These are phyloP conservation scores for Penicillium malachiteum DNA, from an alignment of 495 filamentous ascomycete genomes.

Conservation along the genomic window DNA sequence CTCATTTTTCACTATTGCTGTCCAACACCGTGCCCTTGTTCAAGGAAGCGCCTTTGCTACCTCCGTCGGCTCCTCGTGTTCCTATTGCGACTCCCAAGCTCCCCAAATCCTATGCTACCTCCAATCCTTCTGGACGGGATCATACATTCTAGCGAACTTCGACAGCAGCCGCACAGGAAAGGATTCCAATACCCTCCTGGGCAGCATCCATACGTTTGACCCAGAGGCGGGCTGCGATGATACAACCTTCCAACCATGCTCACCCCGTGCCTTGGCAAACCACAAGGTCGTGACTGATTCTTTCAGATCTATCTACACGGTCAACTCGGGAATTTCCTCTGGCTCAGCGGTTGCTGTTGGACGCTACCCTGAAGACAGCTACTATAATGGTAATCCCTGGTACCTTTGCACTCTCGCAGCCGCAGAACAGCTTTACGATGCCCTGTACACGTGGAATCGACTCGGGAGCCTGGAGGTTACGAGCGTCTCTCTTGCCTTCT, in stretches of 20 bases:
- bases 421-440: constrained; percentile 65
- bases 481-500: constrained; percentile 55
- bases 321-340: constrained; percentile 50
- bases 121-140: constrained; percentile 64
- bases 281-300: constrained; percentile 64
- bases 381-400: constrained; percentile 69
- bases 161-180: constrained; percentile 53
- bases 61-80: constrained; percentile 40
- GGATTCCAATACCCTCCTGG: constrained; percentile 63
- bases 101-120: constrained; percentile 60
- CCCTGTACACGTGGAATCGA: constrained; percentile 57
- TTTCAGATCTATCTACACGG: constrained; percentile 56
- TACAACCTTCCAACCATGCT: constrained; percentile 60
- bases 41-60: constrained; percentile 60
- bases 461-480: constrained; percentile 52
- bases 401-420: constrained; percentile 63
- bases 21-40: constrained; percentile 58
- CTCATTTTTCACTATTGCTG: constrained; percentile 61
- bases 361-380: constrained; percentile 67
- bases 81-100: constrained; percentile 53
- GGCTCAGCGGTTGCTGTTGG: constrained; percentile 62
- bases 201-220: constrained; percentile 64
- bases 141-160: constrained; percentile 56
- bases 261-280: constrained; percentile 59
- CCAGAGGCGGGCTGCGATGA: constrained; percentile 51